Evolutionary conservation across 2,329 filamentous ascomycete genomes (phyloP), one percentile per base, ranked within the genome.

Genomic region (Xylariaceae sp.): DNA sequence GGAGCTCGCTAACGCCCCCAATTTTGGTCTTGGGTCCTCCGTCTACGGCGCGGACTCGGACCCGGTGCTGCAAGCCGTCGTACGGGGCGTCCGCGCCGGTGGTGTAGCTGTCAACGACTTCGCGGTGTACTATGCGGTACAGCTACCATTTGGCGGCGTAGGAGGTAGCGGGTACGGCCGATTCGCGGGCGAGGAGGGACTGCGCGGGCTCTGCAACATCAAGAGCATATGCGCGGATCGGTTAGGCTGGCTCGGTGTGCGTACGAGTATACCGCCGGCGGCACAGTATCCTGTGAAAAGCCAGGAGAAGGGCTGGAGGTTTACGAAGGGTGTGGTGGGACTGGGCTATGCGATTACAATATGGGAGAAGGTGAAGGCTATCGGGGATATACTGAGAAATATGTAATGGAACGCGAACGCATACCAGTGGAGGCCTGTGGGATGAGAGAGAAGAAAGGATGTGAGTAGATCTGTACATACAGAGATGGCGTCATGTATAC

Each of bases 81-180:
- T 91, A 2, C 66, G 66, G 16, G 78, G 80, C 18, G 74, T 96
- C 38, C 79, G 84, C 48, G 82, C 86, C 0, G 93, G 93, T 34
- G 96, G 95, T 86, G 87, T 97, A 1, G 82, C 89, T 18, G 79
- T 98, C 53, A 98, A 98, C 62, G 93, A 98, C 68, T 98, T 98
- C 59, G 93, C 84, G 16, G 85, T 82, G 19, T 96, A 83, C 64
- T 98, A 98, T 61, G 89, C 91, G 39, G 90, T 95, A 7, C 89
- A 95, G 65, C 69, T 98, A 30, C 93, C 93, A 0, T 98, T 98
- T 64, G 93, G 93, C 29, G 93, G 90, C 40, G 81, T 87, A n/a
- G 81, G 79, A 43, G 91, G 89, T 1, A 94, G 87, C 18, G 93
- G 87, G 0, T 97, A 97, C 62, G 93, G 93, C 2, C 77, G 91